Conservation (phyloP, 148 eudicot species). For the Cornus controversa region DNA sequence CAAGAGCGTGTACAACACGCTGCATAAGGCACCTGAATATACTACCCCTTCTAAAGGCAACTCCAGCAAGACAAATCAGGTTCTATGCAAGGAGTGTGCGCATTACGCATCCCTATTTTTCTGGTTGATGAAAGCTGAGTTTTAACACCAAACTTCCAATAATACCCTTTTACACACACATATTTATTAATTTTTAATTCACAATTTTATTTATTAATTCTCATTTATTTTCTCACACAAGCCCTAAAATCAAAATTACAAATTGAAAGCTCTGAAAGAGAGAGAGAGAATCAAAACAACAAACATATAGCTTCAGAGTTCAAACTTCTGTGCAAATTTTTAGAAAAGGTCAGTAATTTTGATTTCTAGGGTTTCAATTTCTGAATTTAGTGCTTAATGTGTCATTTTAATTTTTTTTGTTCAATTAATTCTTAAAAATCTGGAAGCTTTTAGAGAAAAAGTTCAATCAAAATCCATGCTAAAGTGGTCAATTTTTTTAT, state of each 20-base stretch:
- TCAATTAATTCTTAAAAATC: neutral
- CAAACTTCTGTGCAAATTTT: neutral
- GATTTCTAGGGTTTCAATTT: neutral
- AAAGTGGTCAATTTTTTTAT: neutral
- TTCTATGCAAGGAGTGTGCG: neutral
- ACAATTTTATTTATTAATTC: neutral
- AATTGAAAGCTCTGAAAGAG: neutral
- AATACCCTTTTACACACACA: neutral
- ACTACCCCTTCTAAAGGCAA: no score
- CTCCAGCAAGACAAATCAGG: no score
- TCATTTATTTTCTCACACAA: neutral
- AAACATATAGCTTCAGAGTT: neutral
- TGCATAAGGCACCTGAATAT: no score
- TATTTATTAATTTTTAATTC: neutral
- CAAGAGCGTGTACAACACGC: no score
- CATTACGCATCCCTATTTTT: neutral
- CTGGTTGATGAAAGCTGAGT: neutral
- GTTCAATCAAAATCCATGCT: neutral
- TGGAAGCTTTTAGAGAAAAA: neutral
- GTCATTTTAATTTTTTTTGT: neutral
- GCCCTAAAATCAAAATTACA: neutral
- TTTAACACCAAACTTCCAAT: neutral
- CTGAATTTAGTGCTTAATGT: neutral
- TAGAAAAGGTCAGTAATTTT: conserved; percentile 4
- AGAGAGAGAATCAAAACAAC: neutral